Evolutionary conservation across 2,329 filamentous ascomycete species (phyloP).

Genomic region (Colletotrichum cordylinicola): DNA sequence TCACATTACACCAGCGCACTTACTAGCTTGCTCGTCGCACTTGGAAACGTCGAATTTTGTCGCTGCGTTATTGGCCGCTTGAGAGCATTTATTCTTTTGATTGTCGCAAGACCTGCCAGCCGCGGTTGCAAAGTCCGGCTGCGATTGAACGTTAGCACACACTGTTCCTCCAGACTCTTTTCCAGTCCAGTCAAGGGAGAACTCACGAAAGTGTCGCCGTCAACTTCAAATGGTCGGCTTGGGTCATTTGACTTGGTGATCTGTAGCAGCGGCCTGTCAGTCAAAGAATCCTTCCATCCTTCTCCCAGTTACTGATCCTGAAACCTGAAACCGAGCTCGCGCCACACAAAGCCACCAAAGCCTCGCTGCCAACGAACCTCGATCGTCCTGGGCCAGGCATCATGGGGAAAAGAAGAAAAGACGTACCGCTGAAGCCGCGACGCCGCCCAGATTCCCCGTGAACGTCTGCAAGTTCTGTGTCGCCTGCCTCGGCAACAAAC

Average conservation of each 20-base stretch:
- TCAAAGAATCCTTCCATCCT: not conserved
- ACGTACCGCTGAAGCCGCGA: constrained; percentile 39
- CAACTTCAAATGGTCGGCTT: constrained; percentile 46
- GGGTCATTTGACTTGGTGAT: constrained; percentile 46
- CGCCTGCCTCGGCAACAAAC: constrained; percentile 35
- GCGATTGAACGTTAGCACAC: not conserved
- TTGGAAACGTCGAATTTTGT: constrained; percentile 42
- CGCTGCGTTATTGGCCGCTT: constrained; percentile 42
- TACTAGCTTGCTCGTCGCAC: constrained; percentile 52
- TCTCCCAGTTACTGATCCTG: not conserved
- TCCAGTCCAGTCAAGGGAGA: too few species aligned
- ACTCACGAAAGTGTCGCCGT: constrained; percentile 50
- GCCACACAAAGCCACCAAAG: not conserved
- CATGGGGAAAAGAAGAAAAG: not conserved
- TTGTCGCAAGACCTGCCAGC: constrained; percentile 51
- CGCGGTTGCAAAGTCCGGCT: constrained; percentile 49
- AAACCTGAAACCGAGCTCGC: not conserved
- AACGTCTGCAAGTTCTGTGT: constrained; percentile 47
- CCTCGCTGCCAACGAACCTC: not conserved
- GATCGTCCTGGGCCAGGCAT: not conserved
- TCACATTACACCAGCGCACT: constrained; percentile 25
- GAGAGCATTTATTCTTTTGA: constrained; percentile 54
- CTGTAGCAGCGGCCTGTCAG: constrained; percentile 23
- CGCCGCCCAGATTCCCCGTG: constrained; percentile 42
- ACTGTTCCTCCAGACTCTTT: not conserved